Conservation (phyloP, 1,284 basidiomycete species). For the Polyporus tsugae region DNA sequence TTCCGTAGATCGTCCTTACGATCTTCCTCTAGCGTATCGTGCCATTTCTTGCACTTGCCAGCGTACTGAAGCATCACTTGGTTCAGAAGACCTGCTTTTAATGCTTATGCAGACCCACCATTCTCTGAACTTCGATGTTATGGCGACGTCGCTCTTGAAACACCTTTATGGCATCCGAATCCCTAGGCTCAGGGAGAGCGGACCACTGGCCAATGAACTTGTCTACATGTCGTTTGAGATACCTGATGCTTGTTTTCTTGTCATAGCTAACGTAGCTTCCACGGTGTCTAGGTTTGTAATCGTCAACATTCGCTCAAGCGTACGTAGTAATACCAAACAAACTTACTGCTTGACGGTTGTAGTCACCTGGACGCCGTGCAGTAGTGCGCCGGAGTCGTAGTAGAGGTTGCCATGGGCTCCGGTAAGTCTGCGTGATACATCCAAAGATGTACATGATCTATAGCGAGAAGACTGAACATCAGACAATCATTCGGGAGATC, state of each 20-base stretch:
- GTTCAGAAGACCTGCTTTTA: slow-evolving; percentile 7
- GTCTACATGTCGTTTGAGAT: slow-evolving; percentile 6
- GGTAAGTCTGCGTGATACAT: background rate
- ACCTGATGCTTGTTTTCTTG: background rate
- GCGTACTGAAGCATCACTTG: slow-evolving; percentile 18
- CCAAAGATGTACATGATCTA: background rate
- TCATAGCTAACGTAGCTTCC: background rate
- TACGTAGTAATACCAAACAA: background rate
- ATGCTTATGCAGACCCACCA: background rate
- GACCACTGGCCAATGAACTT: background rate
- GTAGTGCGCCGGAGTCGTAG: no score
- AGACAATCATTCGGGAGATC: background rate
- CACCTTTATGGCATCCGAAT: background rate
- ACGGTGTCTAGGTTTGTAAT: background rate
- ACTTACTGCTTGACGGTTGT: no score
- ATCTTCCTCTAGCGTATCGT: background rate
- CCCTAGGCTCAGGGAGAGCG: background rate
- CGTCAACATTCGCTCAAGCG: background rate
- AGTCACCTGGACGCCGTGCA: no score
- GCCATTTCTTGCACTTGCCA: slow-evolving; percentile 13
- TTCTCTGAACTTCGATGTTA: background rate
- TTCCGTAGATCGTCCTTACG: background rate
- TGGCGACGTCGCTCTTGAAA: background rate
- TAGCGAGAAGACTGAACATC: background rate
- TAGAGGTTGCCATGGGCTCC: background rate